Percentiles rank a stretch among this genome's conserved stretches.
Evolutionary conservation across 192 early-diverging fungal genomes (phyloP).

Genomic region (Backusella macrospora): DNA sequence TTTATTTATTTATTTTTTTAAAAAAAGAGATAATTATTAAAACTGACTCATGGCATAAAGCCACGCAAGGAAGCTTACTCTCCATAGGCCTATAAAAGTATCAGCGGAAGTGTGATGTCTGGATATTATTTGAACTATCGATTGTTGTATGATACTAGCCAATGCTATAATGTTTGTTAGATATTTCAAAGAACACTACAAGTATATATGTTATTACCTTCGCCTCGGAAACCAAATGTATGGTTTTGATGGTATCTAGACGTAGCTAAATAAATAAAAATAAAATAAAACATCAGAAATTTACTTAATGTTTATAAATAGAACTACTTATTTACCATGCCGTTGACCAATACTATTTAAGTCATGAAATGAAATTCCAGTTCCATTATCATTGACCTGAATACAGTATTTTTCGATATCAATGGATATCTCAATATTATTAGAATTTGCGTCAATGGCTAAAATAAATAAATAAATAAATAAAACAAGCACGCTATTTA

Average conservation of each 20-base stretch:
- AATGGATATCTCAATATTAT: constrained; percentile 49
- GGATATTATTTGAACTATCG: constrained; percentile 56
- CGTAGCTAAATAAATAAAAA: constrained; percentile 45
- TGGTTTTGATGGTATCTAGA: constrained; percentile 54
- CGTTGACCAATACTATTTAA: constrained; percentile 53
- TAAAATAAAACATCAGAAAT: not conserved
- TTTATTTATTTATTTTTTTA: not conserved
- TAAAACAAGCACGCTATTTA: not conserved
- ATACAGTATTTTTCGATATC: constrained; percentile 49
- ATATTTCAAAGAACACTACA: not conserved
- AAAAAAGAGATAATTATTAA: not conserved
- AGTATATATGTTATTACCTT: constrained; percentile 49
- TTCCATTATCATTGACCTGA: constrained; percentile 65
- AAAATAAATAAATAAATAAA: constrained; percentile 7
- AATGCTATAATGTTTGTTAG: constrained; percentile 40
- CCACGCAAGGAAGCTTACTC: constrained; percentile 30
- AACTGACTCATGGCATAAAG: too few relatives aligned
- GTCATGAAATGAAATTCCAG: constrained; percentile 51
- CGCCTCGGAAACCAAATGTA: constrained; percentile 73
- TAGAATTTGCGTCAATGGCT: constrained; percentile 64
- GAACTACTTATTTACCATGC: constrained; percentile 32
- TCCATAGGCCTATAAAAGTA: constrained; percentile 44
- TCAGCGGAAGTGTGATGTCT: constrained; percentile 38
- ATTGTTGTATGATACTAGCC: constrained; percentile 48
- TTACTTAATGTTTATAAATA: too few relatives aligned